These are phyloP conservation scores for Colletotrichum sp. DNA, from an alignment of 2,329 filamentous ascomycete genomes.

Conservation along the genomic window DNA sequence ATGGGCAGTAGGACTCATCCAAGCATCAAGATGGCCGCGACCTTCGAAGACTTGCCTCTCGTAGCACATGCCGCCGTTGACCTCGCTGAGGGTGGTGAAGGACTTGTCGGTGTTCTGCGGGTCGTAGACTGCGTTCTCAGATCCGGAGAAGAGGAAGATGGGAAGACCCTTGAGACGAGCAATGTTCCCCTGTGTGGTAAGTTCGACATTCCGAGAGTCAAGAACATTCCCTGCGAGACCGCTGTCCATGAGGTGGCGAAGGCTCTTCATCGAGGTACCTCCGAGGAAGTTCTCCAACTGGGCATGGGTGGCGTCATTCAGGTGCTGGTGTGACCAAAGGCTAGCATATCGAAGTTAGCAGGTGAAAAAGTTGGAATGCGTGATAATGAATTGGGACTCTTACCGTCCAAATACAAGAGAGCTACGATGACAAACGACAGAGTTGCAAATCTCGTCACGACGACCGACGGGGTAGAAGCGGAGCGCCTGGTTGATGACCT, in stretches of 20 bases:
- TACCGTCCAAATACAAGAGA: conserved; percentile 65
- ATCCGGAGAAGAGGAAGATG: conserved; percentile 23
- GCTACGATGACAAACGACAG: conserved; percentile 64
- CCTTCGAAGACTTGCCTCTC: conserved; percentile 28
- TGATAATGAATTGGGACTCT: background rate
- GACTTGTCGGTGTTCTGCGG: conserved; percentile 28
- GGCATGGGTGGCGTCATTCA: conserved; percentile 69
- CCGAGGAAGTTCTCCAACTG: conserved; percentile 67
- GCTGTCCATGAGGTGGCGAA: conserved; percentile 61
- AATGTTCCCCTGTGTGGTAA: conserved; percentile 4
- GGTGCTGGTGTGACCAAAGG: conserved; percentile 65
- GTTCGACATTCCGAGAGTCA: background rate
- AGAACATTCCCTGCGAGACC: conserved; percentile 55
- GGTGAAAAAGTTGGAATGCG: no score
- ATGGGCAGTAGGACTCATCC: conserved; percentile 27
- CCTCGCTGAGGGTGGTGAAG: conserved; percentile 25
- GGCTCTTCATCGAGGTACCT: conserved; percentile 64
- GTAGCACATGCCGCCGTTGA: conserved; percentile 26
- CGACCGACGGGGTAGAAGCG: conserved; percentile 59
- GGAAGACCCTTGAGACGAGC: conserved; percentile 8
- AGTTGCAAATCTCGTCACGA: conserved; percentile 63
- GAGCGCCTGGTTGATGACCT: conserved; percentile 58
- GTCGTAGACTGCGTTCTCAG: conserved; percentile 25
- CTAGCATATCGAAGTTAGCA: background rate
- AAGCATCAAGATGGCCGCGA: conserved; percentile 29